Evolutionary conservation across 345 rosid genomes (phyloP).

Genomic region (Isatis tinctoria): DNA sequence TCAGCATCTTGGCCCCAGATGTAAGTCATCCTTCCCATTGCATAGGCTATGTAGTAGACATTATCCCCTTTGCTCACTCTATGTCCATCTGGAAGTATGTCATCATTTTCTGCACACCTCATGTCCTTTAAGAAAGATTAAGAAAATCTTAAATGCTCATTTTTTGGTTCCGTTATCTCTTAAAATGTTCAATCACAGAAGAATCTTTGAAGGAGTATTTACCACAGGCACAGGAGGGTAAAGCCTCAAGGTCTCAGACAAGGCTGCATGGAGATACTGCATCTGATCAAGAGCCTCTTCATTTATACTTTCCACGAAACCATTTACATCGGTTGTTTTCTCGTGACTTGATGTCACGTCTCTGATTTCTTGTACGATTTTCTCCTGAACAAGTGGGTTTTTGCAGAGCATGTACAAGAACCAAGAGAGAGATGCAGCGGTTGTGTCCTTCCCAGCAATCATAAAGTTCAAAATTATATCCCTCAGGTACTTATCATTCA

Average conservation of each 20-base stretch:
- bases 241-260: conserved; percentile 73
- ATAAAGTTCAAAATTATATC: conserved; percentile 67
- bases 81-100: conserved; percentile 63
- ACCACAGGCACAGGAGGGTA: conserved; percentile 67
- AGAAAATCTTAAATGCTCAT: neutral
- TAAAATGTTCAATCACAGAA: neutral
- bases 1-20: conserved; percentile 80
- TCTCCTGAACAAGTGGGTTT: conserved; percentile 66
- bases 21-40: conserved; percentile 77
- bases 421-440: conserved; percentile 60
- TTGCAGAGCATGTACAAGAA: conserved; percentile 74
- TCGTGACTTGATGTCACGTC: conserved; percentile 32
- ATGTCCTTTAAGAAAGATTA: conserved; percentile 39
- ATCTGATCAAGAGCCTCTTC: conserved; percentile 46
- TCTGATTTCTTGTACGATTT: conserved; percentile 50
- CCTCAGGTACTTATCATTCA: conserved; percentile 58
- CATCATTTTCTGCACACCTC: conserved; percentile 58
- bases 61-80: conserved; percentile 62
- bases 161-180: neutral
- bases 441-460: conserved; percentile 74
- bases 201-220: neutral
- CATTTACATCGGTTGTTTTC: conserved; percentile 25
- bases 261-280: conserved; percentile 80
- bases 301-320: conserved; percentile 38
- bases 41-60: conserved; percentile 50